phyloP scores from a whole-genome alignment of 805 yeast species.

The Ogataea glucozyma region DNA sequence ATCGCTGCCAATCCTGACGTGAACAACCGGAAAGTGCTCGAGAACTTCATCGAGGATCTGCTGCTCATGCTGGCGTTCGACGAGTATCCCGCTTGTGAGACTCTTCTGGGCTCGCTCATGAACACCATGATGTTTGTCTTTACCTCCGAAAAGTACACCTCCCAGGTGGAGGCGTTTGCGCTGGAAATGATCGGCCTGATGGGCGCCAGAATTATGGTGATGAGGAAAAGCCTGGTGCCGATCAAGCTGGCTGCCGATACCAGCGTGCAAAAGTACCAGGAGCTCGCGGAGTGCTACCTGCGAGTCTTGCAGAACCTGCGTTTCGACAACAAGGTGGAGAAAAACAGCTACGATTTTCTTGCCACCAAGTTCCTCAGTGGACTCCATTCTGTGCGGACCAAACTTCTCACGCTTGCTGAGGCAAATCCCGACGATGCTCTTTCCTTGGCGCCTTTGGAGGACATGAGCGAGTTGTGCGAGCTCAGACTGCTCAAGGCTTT shows the following conservation, averaged over 20 bases:
- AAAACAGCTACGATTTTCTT: slow-evolving; percentile 11
- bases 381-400: slow-evolving; percentile 8
- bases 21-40: slow-evolving; percentile 43
- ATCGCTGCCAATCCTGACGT: slow-evolving; percentile 36
- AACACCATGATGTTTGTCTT: slow-evolving; percentile 43
- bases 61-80: slow-evolving; percentile 50
- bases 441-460: not conserved
- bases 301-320: slow-evolving; percentile 10
- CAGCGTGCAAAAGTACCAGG: slow-evolving; percentile 10
- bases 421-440: not conserved
- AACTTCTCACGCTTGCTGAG: not conserved
- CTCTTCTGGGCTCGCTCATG: slow-evolving; percentile 47
- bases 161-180: slow-evolving; percentile 48
- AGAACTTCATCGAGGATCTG: slow-evolving; percentile 58
- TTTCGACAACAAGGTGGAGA: not conserved
- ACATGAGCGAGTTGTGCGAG: not conserved
- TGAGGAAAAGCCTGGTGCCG: slow-evolving; percentile 25
- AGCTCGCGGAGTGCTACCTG: slow-evolving; percentile 10
- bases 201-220: slow-evolving; percentile 49
- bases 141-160: slow-evolving; percentile 40
- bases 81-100: slow-evolving; percentile 63
- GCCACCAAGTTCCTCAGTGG: slow-evolving; percentile 11
- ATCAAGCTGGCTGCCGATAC: slow-evolving; percentile 11
- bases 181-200: slow-evolving; percentile 64
- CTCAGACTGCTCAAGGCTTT: slow-evolving; percentile 7